phyloP scores from a whole-genome alignment of 306 rosid genomes.

The Acacia confusa region DNA sequence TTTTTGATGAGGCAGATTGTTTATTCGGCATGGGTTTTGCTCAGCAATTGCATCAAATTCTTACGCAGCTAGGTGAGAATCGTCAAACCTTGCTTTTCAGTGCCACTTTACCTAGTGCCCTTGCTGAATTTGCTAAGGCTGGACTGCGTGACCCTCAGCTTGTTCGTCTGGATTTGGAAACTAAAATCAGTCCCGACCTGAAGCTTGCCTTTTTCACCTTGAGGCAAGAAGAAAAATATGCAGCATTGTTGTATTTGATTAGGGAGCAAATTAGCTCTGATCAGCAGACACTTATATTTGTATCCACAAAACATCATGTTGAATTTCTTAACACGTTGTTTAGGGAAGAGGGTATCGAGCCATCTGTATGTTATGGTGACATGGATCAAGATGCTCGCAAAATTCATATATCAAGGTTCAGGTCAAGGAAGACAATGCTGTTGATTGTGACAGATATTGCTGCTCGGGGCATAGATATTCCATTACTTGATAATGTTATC shows the following conservation, averaged over 20 bases:
- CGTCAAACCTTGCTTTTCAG: conserved; percentile 92
- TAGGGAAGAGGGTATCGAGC: conserved; percentile 78
- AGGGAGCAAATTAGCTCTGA: conserved; percentile 74
- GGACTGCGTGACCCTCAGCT: conserved; percentile 91
- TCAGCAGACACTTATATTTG: conserved; percentile 86
- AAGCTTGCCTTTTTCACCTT: conserved; percentile 74
- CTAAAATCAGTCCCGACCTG: conserved; percentile 89
- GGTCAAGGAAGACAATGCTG: conserved; percentile 85
- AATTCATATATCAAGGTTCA: conserved; percentile 76
- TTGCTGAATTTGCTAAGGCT: conserved; percentile 97
- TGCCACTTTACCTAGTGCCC: conserved; percentile 89
- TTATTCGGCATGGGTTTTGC: conserved; percentile 89
- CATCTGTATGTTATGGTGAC: conserved; percentile 91
- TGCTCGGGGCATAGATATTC: conserved; percentile 95
- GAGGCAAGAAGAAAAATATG: conserved; percentile 80
- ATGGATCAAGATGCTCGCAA: conserved; percentile 99
- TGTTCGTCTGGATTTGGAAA: conserved; percentile 83
- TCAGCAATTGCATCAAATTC: conserved; percentile 83
- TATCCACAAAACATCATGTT: conserved; percentile 85
- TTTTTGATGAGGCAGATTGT: conserved; percentile 88
- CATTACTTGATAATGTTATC: conserved; percentile 92
- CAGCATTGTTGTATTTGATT: conserved; percentile 71
- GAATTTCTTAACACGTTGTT: conserved; percentile 79
- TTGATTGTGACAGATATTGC: conserved; percentile 94
- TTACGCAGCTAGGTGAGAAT: conserved; percentile 73